Percentiles rank a stretch among this genome's conserved stretches.
Evolutionary conservation across 169 alveolate species (phyloP).

Genomic region (Hammondia hammondi): DNA sequence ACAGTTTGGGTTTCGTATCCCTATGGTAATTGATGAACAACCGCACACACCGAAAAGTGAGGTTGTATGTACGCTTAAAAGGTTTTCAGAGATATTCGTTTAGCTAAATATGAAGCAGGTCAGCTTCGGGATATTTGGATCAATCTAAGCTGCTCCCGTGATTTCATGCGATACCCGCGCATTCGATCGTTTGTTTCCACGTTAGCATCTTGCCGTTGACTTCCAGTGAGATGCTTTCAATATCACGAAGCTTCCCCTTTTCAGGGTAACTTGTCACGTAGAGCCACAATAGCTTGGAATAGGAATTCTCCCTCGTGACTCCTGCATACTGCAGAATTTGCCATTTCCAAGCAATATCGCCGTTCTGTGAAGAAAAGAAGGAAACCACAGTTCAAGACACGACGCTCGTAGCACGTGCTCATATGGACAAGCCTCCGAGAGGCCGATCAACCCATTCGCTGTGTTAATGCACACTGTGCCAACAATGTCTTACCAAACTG

Average conservation of each 20-base stretch:
- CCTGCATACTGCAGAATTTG: constrained; percentile 31
- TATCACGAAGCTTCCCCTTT: constrained; percentile 18
- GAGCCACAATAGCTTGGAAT: constrained; percentile 19
- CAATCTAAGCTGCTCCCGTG: not conserved
- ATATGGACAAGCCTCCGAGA: too few species aligned
- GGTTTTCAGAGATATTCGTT: too few species aligned
- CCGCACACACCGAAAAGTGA: not conserved
- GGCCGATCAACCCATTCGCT: too few species aligned
- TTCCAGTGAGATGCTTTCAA: not conserved
- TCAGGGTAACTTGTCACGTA: constrained; percentile 14
- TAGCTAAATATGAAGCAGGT: too few species aligned
- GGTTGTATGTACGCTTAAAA: not conserved
- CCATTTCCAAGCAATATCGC: constrained; percentile 27
- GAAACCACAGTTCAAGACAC: not conserved
- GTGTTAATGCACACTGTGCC: too few species aligned
- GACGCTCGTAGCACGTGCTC: too few species aligned
- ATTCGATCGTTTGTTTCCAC: constrained; percentile 3
- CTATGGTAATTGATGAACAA: not conserved
- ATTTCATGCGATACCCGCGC: not conserved
- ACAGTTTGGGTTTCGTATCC: not conserved
- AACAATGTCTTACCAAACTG: too few species aligned
- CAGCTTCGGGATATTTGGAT: too few species aligned
- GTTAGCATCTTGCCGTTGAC: not conserved
- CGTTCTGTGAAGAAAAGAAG: not conserved
- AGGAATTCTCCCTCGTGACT: not conserved